phyloP scores from a whole-genome alignment of 2,329 filamentous ascomycete species.

The Leptographium wingfieldii region DNA sequence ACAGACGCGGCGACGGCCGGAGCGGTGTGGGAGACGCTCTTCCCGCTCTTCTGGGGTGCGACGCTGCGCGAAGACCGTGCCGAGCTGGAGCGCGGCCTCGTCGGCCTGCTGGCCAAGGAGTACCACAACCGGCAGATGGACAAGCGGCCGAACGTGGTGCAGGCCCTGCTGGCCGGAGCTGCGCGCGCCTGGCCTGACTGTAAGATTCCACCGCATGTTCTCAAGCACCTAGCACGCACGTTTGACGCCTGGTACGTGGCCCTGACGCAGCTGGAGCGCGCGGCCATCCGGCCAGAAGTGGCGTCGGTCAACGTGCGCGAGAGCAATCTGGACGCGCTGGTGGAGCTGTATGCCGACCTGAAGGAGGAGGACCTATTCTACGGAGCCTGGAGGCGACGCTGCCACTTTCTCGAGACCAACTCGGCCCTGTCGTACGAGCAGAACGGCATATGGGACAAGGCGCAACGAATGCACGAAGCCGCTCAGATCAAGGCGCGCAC shows the following conservation, averaged over 20 bases:
- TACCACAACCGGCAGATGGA: slow-evolving; percentile 92
- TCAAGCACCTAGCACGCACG: slow-evolving; percentile 88
- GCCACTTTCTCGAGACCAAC: slow-evolving; percentile 95
- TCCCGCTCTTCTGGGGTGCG: slow-evolving; percentile 89
- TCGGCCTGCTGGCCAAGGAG: slow-evolving; percentile 84
- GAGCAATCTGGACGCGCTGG: slow-evolving; percentile 90
- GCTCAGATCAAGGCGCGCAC: slow-evolving; percentile 96
- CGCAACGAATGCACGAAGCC: slow-evolving; percentile 89
- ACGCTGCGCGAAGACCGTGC: slow-evolving; percentile 75
- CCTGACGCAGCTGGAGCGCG: slow-evolving; percentile 77
- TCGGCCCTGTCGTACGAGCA: slow-evolving; percentile 96
- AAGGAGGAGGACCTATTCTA: slow-evolving; percentile 98
- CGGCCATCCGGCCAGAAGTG: slow-evolving; percentile 69
- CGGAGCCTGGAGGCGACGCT: slow-evolving; percentile 87
- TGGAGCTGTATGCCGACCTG: slow-evolving; percentile 79
- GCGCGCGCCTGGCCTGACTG: slow-evolving; percentile 76
- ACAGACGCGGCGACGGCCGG: slow-evolving; percentile 70
- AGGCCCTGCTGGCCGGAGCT: slow-evolving; percentile 79
- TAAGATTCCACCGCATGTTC: slow-evolving; percentile 86
- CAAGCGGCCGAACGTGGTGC: slow-evolving; percentile 87
- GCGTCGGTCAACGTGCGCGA: slow-evolving; percentile 78
- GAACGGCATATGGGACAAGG: slow-evolving; percentile 98
- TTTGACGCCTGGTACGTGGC: slow-evolving; percentile 98
- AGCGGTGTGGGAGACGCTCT: slow-evolving; percentile 80
- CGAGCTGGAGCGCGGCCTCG: slow-evolving; percentile 82